Evolutionary conservation across 768 basidiomycete species (phyloP).

Genomic region (Polyporus arcularius): DNA sequence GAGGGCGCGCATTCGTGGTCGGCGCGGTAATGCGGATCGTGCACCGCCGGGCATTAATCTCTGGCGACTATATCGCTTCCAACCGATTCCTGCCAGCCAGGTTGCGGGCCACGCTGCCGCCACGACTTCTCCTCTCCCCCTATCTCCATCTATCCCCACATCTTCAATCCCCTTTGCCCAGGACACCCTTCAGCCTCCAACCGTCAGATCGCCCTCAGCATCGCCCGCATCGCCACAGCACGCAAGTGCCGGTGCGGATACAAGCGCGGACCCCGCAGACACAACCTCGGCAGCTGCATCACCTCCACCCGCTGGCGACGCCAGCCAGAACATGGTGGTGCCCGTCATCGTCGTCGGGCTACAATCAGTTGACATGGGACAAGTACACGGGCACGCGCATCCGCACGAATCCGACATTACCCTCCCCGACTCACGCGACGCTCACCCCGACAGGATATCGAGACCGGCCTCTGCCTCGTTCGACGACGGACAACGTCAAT

Average conservation of each 20-base stretch:
- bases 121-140: constrained; percentile 21
- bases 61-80: constrained; percentile 86
- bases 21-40: constrained; percentile 34
- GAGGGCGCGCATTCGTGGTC: not conserved
- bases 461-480: not conserved
- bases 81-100: constrained; percentile 50
- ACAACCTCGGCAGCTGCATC: constrained; percentile 17
- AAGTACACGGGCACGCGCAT: constrained; percentile 21
- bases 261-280: constrained; percentile 15
- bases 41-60: constrained; percentile 62
- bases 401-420: constrained; percentile 13
- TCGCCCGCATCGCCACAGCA: not conserved
- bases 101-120: constrained; percentile 23
- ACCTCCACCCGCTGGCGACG: constrained; percentile 16
- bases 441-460: not conserved
- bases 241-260: not conserved
- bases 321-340: constrained; percentile 49
- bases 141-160: constrained; percentile 1
- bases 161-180: not conserved
- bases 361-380: constrained; percentile 64
- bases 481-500: not conserved
- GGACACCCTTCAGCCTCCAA: constrained; percentile 1
- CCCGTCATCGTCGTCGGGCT: constrained; percentile 85
- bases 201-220: not conserved
- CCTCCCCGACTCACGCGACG: constrained; percentile 15